Evolutionary conservation across 2,329 filamentous ascomycete species (phyloP).

Genomic region (Alternaria ethzedia): DNA sequence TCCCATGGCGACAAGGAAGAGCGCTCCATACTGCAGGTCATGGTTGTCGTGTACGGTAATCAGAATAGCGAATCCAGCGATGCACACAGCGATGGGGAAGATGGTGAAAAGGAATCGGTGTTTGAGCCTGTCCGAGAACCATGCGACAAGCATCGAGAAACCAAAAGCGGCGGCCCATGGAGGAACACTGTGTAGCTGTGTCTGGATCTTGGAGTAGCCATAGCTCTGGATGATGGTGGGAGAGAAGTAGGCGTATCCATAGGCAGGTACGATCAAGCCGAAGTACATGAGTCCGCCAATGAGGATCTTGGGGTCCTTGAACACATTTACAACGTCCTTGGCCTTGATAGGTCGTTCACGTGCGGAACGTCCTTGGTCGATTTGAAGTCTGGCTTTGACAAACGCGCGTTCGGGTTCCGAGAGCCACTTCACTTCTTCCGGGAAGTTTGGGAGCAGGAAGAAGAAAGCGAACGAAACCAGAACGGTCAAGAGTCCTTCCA

Average conservation of each 20-base stretch:
- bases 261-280: slow-evolving; percentile 51
- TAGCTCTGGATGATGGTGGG: slow-evolving; percentile 57
- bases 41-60: slow-evolving; percentile 72
- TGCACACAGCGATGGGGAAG: slow-evolving; percentile 69
- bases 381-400: slow-evolving; percentile 54
- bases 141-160: slow-evolving; percentile 78
- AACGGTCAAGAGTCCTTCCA: slow-evolving; percentile 61
- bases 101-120: slow-evolving; percentile 80
- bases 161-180: slow-evolving; percentile 76
- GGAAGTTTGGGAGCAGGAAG: slow-evolving; percentile 58
- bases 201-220: slow-evolving; percentile 60
- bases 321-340: slow-evolving; percentile 53
- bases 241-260: slow-evolving; percentile 56
- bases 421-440: slow-evolving; percentile 58
- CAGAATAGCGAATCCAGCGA: slow-evolving; percentile 78
- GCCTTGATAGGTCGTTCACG: slow-evolving; percentile 52
- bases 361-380: slow-evolving; percentile 57
- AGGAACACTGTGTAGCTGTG: slow-evolving; percentile 61
- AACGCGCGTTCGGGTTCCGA: slow-evolving; percentile 54
- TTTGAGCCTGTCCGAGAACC: slow-evolving; percentile 70
- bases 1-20: slow-evolving; percentile 83
- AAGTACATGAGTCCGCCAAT: slow-evolving; percentile 61
- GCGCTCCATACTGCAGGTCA: slow-evolving; percentile 73
- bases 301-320: slow-evolving; percentile 58
- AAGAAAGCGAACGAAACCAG: slow-evolving; percentile 54